Conservation (phyloP, 768 basidiomycete genomes). For the Trametes villosa region DNA sequence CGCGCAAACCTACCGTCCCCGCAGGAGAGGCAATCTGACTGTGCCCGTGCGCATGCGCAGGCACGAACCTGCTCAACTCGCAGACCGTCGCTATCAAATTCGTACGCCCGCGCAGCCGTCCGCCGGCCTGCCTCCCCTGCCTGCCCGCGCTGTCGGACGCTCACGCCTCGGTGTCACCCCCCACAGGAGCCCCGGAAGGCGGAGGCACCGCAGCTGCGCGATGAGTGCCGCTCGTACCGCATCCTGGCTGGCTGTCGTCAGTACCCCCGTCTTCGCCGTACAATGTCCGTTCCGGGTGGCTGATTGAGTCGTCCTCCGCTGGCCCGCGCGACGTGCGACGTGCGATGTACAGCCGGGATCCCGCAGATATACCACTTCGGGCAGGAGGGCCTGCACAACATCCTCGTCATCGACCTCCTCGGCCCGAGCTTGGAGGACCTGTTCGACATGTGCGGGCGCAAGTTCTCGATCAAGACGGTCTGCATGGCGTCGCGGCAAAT, state of each 20-base stretch:
- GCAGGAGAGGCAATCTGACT: neutral
- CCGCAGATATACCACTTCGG: slow-evolving; percentile 99
- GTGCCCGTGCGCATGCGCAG: slow-evolving; percentile 44
- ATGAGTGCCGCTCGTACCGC: slow-evolving; percentile 97
- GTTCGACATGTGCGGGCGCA: slow-evolving; percentile 98
- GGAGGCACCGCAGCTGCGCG: slow-evolving; percentile 96
- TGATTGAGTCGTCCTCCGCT: slow-evolving; percentile 1
- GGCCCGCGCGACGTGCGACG: too few species aligned
- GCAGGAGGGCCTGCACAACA: slow-evolving; percentile 97
- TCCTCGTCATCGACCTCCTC: slow-evolving; percentile 96
- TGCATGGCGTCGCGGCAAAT: slow-evolving; percentile 99
- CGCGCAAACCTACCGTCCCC: neutral
- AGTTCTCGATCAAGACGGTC: slow-evolving; percentile 97
- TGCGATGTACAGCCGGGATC: slow-evolving; percentile 73
- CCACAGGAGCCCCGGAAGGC: slow-evolving; percentile 92
- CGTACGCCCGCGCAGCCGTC: slow-evolving; percentile 58
- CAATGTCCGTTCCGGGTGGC: slow-evolving; percentile 1
- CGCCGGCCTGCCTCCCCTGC: neutral
- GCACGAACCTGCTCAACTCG: slow-evolving; percentile 96
- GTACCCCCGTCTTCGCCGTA: slow-evolving; percentile 24
- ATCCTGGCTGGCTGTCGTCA: slow-evolving; percentile 87
- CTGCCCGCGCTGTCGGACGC: neutral
- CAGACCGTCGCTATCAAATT: slow-evolving; percentile 99
- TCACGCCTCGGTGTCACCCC: neutral
- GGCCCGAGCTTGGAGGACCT: slow-evolving; percentile 97